Evolutionary conservation across 1,139 yeast species (phyloP), one percentile per base, ranked within the genome.

Genomic region (Suzukiozyma palmioleophila): DNA sequence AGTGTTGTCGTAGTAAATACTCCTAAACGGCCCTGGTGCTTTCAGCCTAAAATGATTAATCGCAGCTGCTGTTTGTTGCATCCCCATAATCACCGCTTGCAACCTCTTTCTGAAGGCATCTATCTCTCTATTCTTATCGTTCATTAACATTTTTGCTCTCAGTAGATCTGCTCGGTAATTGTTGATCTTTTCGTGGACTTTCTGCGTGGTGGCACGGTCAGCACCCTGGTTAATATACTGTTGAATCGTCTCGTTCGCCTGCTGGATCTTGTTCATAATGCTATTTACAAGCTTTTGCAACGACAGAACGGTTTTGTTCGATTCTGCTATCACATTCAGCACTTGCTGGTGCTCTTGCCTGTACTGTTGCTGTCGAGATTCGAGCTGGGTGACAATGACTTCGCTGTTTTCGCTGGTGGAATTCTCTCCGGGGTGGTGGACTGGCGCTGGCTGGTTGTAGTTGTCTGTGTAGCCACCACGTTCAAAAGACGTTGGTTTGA

Each of bases 361-460:
- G 14, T 26, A 28, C 10, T 14, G 29, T 8, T 16, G 14, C 34
- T 38, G 40, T 13, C 43, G 38, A 21, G 26, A 15, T 24, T 35
- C 26, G 29, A 44, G 26, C 13, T 43, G 42, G 8, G 36, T 21
- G 14, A 35, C 36, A 18, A 27, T 28, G 11, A 41, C 36, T n/a
- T 31, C 26, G 10, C n/a, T 25, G 12, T 22, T 14, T 10, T 35
- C 32, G 16, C 21, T 33, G 30, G 16, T 6, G 26, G 35, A 12
- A 14, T 22, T 11, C 13, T 42, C 42, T 14, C 42, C 46, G 11
- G 44, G 53, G 32, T 65, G 69, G 10, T 59, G 56, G 0, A 63
- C 66, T 1, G 70, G 69, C 0, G 60, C 68, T 0, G 73, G 72
- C 28, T 48, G 46, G 41, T 66, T 64, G 43, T 7, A 41, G 13